Conservation (phyloP, 2,329 filamentous ascomycete species). For the Chaetomiaceae sp. region DNA sequence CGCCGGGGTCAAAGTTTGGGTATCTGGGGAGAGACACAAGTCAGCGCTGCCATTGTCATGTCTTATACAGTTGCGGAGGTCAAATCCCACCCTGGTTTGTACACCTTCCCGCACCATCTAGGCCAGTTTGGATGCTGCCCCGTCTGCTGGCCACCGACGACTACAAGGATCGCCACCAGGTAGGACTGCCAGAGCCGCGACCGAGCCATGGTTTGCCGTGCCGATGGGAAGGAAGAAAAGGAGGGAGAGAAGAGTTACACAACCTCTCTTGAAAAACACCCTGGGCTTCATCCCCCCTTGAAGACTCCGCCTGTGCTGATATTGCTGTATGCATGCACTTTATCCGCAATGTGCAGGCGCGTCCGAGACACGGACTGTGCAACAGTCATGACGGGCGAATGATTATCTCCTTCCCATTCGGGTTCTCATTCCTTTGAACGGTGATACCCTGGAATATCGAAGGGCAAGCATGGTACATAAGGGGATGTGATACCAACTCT, state of each 20-base stretch:
- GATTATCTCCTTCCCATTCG: no score
- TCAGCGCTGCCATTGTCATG: neutral
- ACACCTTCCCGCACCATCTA: slow-evolving; percentile 45
- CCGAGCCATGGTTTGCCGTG: slow-evolving; percentile 19
- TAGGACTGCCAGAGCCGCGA: slow-evolving; percentile 10
- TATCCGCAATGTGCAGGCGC: slow-evolving; percentile 4
- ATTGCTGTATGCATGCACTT: slow-evolving; percentile 8
- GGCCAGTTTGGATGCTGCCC: slow-evolving; percentile 40
- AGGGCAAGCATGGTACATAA: no score
- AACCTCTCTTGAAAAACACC: neutral
- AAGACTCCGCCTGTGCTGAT: neutral
- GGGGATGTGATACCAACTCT: no score
- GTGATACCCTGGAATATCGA: no score
- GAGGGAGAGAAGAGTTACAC: neutral
- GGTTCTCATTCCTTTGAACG: no score
- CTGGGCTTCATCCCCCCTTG: neutral
- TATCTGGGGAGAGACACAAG: slow-evolving; percentile 27
- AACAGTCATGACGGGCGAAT: neutral
- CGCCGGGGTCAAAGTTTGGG: slow-evolving; percentile 42
- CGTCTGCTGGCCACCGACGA: slow-evolving; percentile 29
- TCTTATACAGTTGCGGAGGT: no score
- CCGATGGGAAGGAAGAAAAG: no score
- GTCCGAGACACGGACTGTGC: neutral
- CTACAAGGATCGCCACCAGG: slow-evolving; percentile 5
- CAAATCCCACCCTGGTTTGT: slow-evolving; percentile 38